Percentiles rank a stretch among this genome's conserved stretches.
Conservation (phyloP, 2,329 filamentous ascomycete species). For the Penicillium sp. region DNA sequence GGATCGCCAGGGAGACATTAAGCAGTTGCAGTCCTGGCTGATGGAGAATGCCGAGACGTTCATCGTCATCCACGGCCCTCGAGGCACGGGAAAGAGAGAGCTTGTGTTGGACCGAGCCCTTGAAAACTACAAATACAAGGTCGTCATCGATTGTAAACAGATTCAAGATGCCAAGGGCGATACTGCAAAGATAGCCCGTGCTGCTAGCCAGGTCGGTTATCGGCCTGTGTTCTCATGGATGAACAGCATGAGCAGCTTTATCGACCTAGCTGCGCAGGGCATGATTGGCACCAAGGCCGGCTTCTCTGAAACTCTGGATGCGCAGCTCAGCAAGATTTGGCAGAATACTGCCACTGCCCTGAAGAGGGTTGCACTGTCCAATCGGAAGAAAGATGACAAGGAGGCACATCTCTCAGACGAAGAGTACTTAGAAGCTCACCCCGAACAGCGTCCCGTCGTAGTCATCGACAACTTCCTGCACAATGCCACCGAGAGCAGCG, state of each 20-base stretch:
- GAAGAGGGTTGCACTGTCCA: slow-evolving; percentile 69
- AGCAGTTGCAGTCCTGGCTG: slow-evolving; percentile 74
- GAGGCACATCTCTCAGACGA: no score
- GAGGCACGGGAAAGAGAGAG: slow-evolving; percentile 83
- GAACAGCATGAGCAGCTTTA: slow-evolving; percentile 83
- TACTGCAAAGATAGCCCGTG: slow-evolving; percentile 68
- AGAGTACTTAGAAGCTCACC: no score
- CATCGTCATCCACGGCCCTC: slow-evolving; percentile 83
- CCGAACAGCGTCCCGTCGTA: slow-evolving; percentile 70
- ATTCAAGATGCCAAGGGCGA: slow-evolving; percentile 87
- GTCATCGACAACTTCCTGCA: slow-evolving; percentile 90
- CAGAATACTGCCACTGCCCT: slow-evolving; percentile 72
- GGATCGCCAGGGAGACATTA: slow-evolving; percentile 70
- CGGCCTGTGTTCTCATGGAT: slow-evolving; percentile 91
- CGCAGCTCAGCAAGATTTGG: slow-evolving; percentile 79
- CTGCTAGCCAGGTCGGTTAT: slow-evolving; percentile 78
- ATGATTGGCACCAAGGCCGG: slow-evolving; percentile 90
- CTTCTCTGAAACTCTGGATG: slow-evolving; percentile 85
- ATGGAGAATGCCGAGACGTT: slow-evolving; percentile 85
- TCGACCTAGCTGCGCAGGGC: slow-evolving; percentile 85
- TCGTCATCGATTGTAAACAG: slow-evolving; percentile 85
- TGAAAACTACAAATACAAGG: slow-evolving; percentile 63
- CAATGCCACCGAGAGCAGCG: slow-evolving; percentile 53
- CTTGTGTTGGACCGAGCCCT: slow-evolving; percentile 78
- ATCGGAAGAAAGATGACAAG: slow-evolving; percentile 57